phyloP scores from a whole-genome alignment of 2,329 filamentous ascomycete species.

The Paracamarosporium sp. region DNA sequence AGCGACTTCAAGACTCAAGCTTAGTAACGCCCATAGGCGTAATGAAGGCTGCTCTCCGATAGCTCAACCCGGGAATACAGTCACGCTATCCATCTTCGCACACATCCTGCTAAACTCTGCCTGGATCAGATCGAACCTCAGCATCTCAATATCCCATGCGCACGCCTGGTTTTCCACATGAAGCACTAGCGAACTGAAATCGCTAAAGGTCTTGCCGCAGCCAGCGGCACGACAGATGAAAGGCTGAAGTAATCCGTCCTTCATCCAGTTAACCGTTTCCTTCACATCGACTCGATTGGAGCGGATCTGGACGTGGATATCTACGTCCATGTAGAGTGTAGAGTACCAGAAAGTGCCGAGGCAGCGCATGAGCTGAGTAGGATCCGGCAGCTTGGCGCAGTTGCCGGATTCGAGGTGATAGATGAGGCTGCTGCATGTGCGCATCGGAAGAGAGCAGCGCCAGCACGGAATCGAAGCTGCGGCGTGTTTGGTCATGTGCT shows the following conservation, averaged over 20 bases:
- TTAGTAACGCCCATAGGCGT: too few species aligned
- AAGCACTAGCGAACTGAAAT: conserved; percentile 33
- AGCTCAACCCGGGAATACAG: background rate
- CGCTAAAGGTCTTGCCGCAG: conserved; percentile 32
- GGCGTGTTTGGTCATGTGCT: conserved; percentile 40
- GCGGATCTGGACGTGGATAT: conserved; percentile 40
- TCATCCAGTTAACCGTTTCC: conserved; percentile 30
- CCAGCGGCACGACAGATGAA: conserved; percentile 35
- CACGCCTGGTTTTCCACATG: conserved; percentile 39
- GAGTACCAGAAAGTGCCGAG: conserved; percentile 45
- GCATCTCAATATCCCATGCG: conserved; percentile 29
- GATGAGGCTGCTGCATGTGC: conserved; percentile 34
- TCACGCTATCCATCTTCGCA: conserved; percentile 16
- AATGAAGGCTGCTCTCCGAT: too few species aligned
- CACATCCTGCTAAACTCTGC: conserved; percentile 24
- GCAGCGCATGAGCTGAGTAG: conserved; percentile 21
- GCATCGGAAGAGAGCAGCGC: conserved; percentile 30
- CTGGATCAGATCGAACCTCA: conserved; percentile 32
- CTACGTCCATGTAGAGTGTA: conserved; percentile 42
- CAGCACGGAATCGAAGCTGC: conserved; percentile 29
- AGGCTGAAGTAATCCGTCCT: conserved; percentile 30
- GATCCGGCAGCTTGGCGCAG: conserved; percentile 72
- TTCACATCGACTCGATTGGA: conserved; percentile 27
- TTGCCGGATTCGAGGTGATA: conserved; percentile 63
- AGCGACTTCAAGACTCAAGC: too few species aligned